Base-by-base conservation (phyloP, 139 green algal species). In the Spirogloea muscicola region DNA sequence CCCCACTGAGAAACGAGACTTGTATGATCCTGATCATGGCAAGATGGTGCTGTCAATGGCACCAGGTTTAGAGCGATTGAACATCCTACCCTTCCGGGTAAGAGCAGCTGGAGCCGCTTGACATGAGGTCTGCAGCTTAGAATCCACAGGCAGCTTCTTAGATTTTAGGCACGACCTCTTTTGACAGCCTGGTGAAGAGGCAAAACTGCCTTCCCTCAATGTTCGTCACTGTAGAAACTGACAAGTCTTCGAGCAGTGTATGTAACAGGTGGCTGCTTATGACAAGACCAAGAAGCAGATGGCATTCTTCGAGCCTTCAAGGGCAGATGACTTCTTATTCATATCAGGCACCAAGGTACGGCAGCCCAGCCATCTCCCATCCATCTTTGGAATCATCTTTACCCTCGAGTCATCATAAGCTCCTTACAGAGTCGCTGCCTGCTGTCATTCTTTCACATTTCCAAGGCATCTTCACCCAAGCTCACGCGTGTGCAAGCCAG, bases 21-120 rank as follows among this genome's bases (percentile, higher is more conserved):
- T 79, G 62, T 79, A 79, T 13, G 65, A 79, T 25, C 25, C 70
- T 6, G 70, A 79, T 25, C 70, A 79, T 73, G 70, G 70, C 39
- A 79, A 79, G 48, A 79, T 75, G 70, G 70, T 79, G 31, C 63
- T 79, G 3, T 75, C 70, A 38, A 79, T 79, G 70, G 70, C 70
- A 29, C 70, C 70, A 25, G 70, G 70, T 25, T 33, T 79, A 5
- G 70, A 79, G 48, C 13, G 42, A 31, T 63, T 79, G 7, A 75
- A 76, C 63, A 79, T 79, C 37, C 48, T 79, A 63, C 70, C 70
- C 31, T 79, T 79, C 70, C 31, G 44, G 65, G 70, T 76, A n/a
- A n/a, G n/a, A n/a, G n/a, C n/a, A n/a, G n/a, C n/a, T 55, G n/a
- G n/a, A n/a, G 21, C 21, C 46, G 21, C 21, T 55, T 55, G 21